These are phyloP conservation scores for Proliferodiscus dingleyae DNA, from an alignment of 2,329 filamentous ascomycete genomes.

Conservation along the genomic window DNA sequence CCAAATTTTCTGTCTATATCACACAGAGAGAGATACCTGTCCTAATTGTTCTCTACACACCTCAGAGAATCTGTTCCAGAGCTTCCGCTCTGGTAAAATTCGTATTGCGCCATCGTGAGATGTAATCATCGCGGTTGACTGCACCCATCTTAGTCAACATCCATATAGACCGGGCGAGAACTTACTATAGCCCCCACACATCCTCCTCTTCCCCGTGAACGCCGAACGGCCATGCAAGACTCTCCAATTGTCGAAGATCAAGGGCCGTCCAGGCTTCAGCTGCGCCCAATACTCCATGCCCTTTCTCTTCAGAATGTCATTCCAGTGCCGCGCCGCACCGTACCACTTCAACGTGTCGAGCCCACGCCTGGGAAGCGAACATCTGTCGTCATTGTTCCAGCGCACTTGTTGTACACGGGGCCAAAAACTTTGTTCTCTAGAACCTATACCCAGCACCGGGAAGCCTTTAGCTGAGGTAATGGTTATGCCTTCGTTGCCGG, in stretches of 20 bases:
- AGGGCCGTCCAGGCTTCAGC: constrained; percentile 68
- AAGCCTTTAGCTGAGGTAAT: constrained; percentile 68
- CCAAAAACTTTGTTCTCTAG: constrained; percentile 35
- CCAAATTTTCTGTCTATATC: no score
- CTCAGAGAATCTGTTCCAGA: constrained; percentile 25
- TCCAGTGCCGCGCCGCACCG: constrained; percentile 68
- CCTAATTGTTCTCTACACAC: background rate
- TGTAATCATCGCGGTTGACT: constrained; percentile 78
- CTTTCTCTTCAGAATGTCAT: constrained; percentile 59
- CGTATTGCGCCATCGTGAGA: constrained; percentile 69
- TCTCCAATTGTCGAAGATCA: constrained; percentile 96
- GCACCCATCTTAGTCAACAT: no score
- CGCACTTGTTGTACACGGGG: constrained; percentile 59
- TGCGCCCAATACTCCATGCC: constrained; percentile 75
- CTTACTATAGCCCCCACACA: constrained; percentile 89
- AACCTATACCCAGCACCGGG: constrained; percentile 65
- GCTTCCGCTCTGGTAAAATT: constrained; percentile 45
- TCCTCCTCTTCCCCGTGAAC: constrained; percentile 78
- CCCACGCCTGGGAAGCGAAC: constrained; percentile 39
- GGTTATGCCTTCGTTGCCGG: constrained; percentile 77
- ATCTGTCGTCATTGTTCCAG: constrained; percentile 93
- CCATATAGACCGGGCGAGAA: no score
- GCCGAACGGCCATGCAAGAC: constrained; percentile 80
- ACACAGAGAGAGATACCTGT: no score
- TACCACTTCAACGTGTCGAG: constrained; percentile 58